Conservation (phyloP, 441 rosid genomes). For the Kokia cookei region DNA sequence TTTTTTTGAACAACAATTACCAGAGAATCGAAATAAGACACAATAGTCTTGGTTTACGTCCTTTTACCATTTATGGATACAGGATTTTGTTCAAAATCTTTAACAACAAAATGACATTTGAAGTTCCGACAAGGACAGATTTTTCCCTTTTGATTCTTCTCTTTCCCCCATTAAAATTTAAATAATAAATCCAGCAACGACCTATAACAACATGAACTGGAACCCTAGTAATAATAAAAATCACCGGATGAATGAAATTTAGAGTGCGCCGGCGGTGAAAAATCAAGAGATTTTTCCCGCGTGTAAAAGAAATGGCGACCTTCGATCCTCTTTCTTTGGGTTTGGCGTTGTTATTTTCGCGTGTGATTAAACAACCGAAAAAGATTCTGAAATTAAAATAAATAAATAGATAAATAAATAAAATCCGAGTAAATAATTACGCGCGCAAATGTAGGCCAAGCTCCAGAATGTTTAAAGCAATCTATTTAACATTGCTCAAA, state of each 20-base stretch:
- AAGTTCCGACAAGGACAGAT: background rate
- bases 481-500: too few relatives aligned
- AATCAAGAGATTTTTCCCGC: background rate
- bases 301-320: background rate
- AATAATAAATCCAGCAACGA: background rate
- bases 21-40: background rate
- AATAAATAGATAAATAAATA: too few relatives aligned
- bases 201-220: background rate
- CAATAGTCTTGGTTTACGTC: background rate
- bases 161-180: background rate
- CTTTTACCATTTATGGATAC: background rate
- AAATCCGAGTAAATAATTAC: too few relatives aligned
- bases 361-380: background rate
- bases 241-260: background rate
- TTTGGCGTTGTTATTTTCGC: background rate
- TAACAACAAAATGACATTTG: background rate
- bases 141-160: background rate
- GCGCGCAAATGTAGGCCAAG: too few relatives aligned
- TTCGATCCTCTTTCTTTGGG: background rate
- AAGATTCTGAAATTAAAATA: too few relatives aligned
- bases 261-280: background rate
- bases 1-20: background rate
- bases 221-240: background rate
- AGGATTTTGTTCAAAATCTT: background rate
- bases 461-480: too few relatives aligned